Evolutionary conservation across 441 rosid genomes (phyloP), one percentile per base, ranked within the genome.

Genomic region (Populus hybrid): DNA sequence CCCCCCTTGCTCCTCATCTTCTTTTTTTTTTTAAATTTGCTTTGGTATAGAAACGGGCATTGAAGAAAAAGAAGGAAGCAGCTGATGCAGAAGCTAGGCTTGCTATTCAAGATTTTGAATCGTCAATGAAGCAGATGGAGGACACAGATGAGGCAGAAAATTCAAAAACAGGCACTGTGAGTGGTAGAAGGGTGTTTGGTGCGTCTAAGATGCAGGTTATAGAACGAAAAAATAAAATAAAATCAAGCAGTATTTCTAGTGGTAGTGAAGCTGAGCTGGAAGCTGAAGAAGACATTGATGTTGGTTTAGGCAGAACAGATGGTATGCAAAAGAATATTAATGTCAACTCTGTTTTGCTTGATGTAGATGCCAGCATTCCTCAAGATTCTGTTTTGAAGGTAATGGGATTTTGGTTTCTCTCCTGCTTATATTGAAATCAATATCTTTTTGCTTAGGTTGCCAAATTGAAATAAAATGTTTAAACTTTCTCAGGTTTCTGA

Each of bases 181-280:
- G 88, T 83, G 98, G 99, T 73, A 90, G 90, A 88, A 91, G 89
- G 87, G 89, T 89, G 71, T 95, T 95, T 80, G 97, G 99, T 78
- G 83, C 84, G 40, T 82, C 91, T 64, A 86, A 82, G 79, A 84
- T 68, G 35, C 87, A 89, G 78, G 85, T 21, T 77, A 75, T 80
- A 70, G 84, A 82, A 76, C 83, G 81, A 67, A 84, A 40, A 67
- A 75, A 79, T 59, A 84, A 80, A 78, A 80, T 64, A 66, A 86
- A 83, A 73, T 78, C 84, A 53, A 82, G 89, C 76, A 83, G 88
- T 75, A 82, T 74, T 68, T 86, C 84, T 75, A 85, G 93, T 86
- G 95, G 87, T 70, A 86, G 91, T 57, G 98, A 90, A 79, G 87
- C 84, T 40, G 97, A 90, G 76, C 42, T 85, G 72, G 85, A 85